Percentiles rank a stretch among this genome's conserved stretches.
phyloP scores from a whole-genome alignment of 2,329 filamentous ascomycete species.

The Alternaria brassicicola region DNA sequence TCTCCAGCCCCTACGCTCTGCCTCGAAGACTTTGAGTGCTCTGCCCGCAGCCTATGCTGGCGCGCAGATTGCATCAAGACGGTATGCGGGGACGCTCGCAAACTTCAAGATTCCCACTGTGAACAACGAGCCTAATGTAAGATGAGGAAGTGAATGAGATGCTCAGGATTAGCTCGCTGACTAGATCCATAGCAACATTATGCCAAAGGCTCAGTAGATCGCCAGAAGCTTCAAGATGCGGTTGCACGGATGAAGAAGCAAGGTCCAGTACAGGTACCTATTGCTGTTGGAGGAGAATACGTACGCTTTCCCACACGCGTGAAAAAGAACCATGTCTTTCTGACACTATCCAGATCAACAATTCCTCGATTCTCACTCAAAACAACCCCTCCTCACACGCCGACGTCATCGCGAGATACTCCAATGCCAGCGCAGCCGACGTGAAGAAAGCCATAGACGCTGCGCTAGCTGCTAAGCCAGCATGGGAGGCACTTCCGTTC shows the following conservation, averaged over 20 bases:
- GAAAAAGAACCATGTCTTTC: conserved; percentile 6
- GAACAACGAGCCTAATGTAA: conserved; percentile 93
- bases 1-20: conserved; percentile 39
- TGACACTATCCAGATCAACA: conserved; percentile 63
- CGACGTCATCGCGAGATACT: conserved; percentile 79
- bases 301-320: conserved; percentile 53
- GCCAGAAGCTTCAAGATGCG: conserved; percentile 76
- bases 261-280: conserved; percentile 76
- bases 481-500: conserved; percentile 87
- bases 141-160: conserved; percentile 37
- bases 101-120: conserved; percentile 87
- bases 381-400: conserved; percentile 82
- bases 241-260: conserved; percentile 71
- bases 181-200: conserved; percentile 78
- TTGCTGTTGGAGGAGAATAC: conserved; percentile 82
- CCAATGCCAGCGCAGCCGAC: conserved; percentile 77
- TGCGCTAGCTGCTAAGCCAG: conserved; percentile 81
- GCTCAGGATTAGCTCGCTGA: conserved; percentile 4
- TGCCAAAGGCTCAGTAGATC: conserved; percentile 78
- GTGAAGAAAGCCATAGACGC: conserved; percentile 81
- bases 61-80: conserved; percentile 33
- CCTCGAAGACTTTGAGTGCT: conserved; percentile 35
- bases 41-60: conserved; percentile 31
- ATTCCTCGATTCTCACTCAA: conserved; percentile 70
- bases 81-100: conserved; percentile 67